phyloP scores from a whole-genome alignment of 2,329 filamentous ascomycete genomes.

The Ceratocystis cacaofunesta region DNA sequence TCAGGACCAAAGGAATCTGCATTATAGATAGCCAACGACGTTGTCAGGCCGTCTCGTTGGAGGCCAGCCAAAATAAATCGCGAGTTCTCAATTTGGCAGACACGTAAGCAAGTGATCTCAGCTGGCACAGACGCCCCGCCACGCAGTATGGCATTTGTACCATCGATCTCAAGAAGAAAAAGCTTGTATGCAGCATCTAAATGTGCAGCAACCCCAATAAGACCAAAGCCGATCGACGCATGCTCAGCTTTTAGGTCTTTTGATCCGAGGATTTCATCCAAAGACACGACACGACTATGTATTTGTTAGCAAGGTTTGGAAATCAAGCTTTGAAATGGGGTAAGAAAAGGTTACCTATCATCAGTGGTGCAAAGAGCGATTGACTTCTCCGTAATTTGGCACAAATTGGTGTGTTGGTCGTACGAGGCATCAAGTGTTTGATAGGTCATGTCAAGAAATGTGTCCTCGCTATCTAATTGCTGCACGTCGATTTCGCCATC shows the following conservation, averaged over 20 bases:
- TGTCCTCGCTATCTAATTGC: conserved; percentile 21
- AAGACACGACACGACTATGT: conserved; percentile 22
- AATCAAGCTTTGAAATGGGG: background rate
- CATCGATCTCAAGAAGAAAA: conserved; percentile 4
- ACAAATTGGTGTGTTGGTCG: conserved; percentile 25
- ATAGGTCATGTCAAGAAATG: conserved; percentile 36
- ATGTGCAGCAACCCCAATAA: conserved; percentile 32
- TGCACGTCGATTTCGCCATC: background rate
- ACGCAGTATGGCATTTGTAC: background rate
- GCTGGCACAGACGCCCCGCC: conserved; percentile 18
- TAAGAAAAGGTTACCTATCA: conserved; percentile 24
- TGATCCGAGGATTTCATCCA: conserved; percentile 24
- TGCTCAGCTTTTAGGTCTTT: conserved; percentile 26
- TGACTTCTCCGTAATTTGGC: conserved; percentile 40
- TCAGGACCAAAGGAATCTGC: background rate
- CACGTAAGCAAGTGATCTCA: conserved; percentile 35
- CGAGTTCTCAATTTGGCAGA: conserved; percentile 20
- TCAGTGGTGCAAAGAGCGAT: conserved; percentile 28
- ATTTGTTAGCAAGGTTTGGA: conserved; percentile 17
- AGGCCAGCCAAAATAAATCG: conserved; percentile 22
- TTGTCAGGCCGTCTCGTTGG: conserved; percentile 17
- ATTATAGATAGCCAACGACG: conserved; percentile 13
- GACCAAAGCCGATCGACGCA: conserved; percentile 28
- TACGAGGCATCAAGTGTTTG: conserved; percentile 36
- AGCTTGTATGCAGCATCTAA: background rate